Conservation (phyloP, 1,139 yeast species). For the Taphrina wiesneri region DNA sequence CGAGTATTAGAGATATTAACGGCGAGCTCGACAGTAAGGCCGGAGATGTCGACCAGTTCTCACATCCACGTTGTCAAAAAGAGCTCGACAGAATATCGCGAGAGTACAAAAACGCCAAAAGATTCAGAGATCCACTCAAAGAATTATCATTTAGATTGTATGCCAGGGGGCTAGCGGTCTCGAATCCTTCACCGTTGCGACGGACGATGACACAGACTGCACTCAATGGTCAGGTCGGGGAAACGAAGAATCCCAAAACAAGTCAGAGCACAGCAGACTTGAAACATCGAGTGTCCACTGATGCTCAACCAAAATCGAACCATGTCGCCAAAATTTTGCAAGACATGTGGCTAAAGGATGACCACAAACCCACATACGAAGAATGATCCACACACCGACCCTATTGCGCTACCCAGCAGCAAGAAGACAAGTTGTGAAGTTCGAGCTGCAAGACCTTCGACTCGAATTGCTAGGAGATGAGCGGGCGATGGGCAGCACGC, state of each 20-base stretch:
- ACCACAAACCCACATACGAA: background rate
- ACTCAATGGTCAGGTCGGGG: background rate
- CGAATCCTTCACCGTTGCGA: background rate
- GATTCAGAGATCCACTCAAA: slow-evolving; percentile 28
- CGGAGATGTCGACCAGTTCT: background rate
- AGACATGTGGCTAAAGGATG: slow-evolving; percentile 5
- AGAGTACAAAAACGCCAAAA: slow-evolving; percentile 18
- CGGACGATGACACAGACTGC: slow-evolving; percentile 23
- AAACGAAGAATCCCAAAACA: background rate
- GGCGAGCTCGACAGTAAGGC: background rate
- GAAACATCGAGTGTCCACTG: background rate
- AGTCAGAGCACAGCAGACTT: slow-evolving; percentile 7
- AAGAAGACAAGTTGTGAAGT: too few relatives aligned
- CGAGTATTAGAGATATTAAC: slow-evolving; percentile 10
- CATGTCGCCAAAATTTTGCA: background rate
- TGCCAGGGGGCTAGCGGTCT: background rate
- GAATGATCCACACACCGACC: background rate
- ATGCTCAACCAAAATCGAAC: background rate
- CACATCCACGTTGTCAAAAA: slow-evolving; percentile 16
- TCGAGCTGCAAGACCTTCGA: too few relatives aligned
- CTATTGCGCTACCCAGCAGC: background rate
- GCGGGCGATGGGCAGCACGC: background rate
- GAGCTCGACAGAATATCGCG: slow-evolving; percentile 25
- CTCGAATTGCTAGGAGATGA: too few relatives aligned
- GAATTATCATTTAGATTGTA: slow-evolving; percentile 9